Conservation (phyloP, 1,139 yeast genomes). For the Kurtzmaniella quercitrusa region DNA sequence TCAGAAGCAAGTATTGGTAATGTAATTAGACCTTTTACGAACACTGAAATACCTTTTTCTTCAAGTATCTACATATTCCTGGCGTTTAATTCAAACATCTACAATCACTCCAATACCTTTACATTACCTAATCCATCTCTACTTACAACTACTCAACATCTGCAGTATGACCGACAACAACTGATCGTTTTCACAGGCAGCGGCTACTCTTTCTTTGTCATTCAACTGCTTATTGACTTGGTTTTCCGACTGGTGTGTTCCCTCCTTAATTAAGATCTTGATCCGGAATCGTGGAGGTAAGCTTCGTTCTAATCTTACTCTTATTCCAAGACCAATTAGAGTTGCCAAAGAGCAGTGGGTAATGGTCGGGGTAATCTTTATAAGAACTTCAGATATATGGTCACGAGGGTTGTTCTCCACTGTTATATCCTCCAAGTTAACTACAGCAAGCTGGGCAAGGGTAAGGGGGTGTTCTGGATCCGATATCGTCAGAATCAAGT, state of each 20-base stretch:
- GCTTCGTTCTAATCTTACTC: conserved; percentile 87
- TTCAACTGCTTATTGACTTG: conserved; percentile 96
- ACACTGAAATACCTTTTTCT: too few species aligned
- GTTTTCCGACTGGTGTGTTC: conserved; percentile 91
- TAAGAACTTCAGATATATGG: conserved; percentile 69
- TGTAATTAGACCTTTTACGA: too few species aligned
- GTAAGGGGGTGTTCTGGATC: conserved; percentile 99
- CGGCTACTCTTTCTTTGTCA: conserved; percentile 97
- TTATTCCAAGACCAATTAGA: conserved; percentile 87
- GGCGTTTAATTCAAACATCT: too few species aligned
- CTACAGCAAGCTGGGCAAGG: conserved; percentile 91
- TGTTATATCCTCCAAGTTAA: conserved; percentile 73
- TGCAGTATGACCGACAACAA: conserved; percentile 80
- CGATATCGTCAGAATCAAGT: conserved; percentile 77
- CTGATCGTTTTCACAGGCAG: conserved; percentile 97
- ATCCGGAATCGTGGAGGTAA: conserved; percentile 83
- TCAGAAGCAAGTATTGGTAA: too few species aligned
- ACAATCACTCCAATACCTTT: too few species aligned
- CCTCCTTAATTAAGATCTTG: conserved; percentile 76
- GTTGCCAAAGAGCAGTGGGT: conserved; percentile 98
- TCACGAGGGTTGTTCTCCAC: conserved; percentile 55
- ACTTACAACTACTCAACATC: conserved; percentile 80
- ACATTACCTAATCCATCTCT: not conserved
- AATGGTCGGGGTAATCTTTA: conserved; percentile 92
- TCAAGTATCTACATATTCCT: too few species aligned